Evolutionary conservation across 148 eudicot species (phyloP), one percentile per base, ranked within the genome.

Genomic region (Nepenthes mirabilis): DNA sequence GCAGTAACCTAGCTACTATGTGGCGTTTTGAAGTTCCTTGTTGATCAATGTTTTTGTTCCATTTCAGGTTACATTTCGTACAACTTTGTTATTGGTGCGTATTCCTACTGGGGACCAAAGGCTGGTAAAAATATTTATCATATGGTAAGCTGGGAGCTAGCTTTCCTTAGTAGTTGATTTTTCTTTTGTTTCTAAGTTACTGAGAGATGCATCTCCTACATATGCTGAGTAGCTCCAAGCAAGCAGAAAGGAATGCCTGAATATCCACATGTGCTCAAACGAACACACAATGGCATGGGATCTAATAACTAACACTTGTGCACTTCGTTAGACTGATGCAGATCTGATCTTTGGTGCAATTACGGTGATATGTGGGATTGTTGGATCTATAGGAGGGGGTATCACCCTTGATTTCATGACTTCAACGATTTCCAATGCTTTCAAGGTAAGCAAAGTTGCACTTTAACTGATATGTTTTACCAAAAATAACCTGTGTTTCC

Each of bases 31-130:
- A 23, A 23, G 23, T 23, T 23, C 23, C 23, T 23, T 23, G 23
- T 23, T 23, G 23, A 23, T 40, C 45, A 40, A 47, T 11, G 47
- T 53, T 57, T 9, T 14, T 33, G 5, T 1, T 9, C 14, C 57
- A 8, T 65, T 67, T 75, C 81, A 93, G 99, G 99, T 57, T 93
- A 93, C 68, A 79, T 82, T 36, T 71, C 89, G 11, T 93, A 93
- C 84, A 93, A 82, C 77, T 93, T 93, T 75, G 99, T 93, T n/a
- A 51, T 93, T 59, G 99, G 99, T 58, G 96, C 99, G 55, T 93
- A 93, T 72, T 88, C 99, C 45, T 93, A 93, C 69, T 93, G 96
- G 96, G 99, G 99, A 45, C 99, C 99, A 32, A 93, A 88, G 84
- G 99, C 96, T 68, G 99, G 99, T 71, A 79, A 80, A 69, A 80